Evolutionary conservation across 2,329 filamentous ascomycete genomes (phyloP), one percentile per base, ranked within the genome.

Genomic region (Cordyceps militaris): DNA sequence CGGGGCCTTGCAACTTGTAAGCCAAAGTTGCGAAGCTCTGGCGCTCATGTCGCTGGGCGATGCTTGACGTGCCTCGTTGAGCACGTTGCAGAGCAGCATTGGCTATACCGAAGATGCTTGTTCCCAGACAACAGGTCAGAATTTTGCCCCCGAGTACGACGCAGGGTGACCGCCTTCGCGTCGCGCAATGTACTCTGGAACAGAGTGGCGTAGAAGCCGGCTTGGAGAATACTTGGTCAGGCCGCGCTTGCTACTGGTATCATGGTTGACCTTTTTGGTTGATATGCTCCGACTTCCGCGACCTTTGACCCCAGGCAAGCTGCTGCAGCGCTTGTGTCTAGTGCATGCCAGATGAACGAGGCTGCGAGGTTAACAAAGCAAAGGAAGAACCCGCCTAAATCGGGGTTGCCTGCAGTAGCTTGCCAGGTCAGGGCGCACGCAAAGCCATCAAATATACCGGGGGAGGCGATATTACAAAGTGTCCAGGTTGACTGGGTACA

Each of bases 351-450:
- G 32, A 23, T 26, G 16, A 28, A 40, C 36, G 43, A 49, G 53
- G 53, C 53, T 49, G 54, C 16, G 7, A 56, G 32, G 30, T 19
- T 26, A 4, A 19, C n/a, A 38, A 56, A 42, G 46, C 19, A 21
- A 50, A 32, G 46, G 44, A 21, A n/a, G 36, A 47, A 42, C 44
- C 54, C 34, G 44, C 44, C 36, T 43, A 50, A 46, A 56, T 56
- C 54, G 54, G 26, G 28, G 53, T 38, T 36, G 54, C 46, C 44
- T 56, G 54, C 54, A 56, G 54, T 56, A 49, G 54, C 46, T 43
- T 49, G 53, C 26, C 11, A 49, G 44, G 54, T 42, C 32, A 42
- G 36, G 53, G 52, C 52, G 52, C 32, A n/a, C 21, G 42, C 32
- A 34, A n/a, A n/a, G 43, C 32, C 44, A 42, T 56, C 24, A 30